Percentiles rank a stretch among this genome's conserved stretches.
Conservation (phyloP, 441 rosid species). For the Euphorbia corollata region DNA sequence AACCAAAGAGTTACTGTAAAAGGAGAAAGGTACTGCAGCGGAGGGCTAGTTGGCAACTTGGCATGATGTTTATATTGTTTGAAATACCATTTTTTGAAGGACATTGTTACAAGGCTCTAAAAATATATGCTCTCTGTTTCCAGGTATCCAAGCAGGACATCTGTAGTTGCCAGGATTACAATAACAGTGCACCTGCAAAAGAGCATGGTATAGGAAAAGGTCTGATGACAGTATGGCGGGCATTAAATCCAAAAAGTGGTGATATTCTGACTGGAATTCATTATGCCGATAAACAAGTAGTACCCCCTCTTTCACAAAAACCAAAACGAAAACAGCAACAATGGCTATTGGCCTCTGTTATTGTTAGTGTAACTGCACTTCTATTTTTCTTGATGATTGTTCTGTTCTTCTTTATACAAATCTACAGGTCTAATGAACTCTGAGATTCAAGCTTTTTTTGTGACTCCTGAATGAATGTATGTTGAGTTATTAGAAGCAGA, state of each 20-base stretch:
- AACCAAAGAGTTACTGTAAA: constrained; percentile 34
- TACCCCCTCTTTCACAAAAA: constrained; percentile 26
- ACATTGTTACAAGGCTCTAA: constrained; percentile 12
- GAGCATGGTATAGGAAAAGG: constrained; percentile 95
- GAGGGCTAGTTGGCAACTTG: constrained; percentile 9
- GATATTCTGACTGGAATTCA: constrained; percentile 45
- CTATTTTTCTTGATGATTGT: constrained; percentile 8
- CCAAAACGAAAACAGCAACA: constrained; percentile 33
- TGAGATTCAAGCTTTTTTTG: constrained; percentile 11
- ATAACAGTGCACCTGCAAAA: constrained; percentile 29
- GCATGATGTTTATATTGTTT: constrained; percentile 8
- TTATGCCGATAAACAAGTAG: constrained; percentile 25
- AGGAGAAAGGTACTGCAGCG: constrained; percentile 59
- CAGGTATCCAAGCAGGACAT: constrained; percentile 31
- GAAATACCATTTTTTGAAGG: neutral
- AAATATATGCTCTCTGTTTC: constrained; percentile 14
- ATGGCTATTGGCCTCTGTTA: constrained; percentile 35
- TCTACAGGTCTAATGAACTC: constrained; percentile 6
- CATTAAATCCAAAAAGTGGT: constrained; percentile 55
- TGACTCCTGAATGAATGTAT: constrained; percentile 17
- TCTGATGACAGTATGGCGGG: constrained; percentile 83
- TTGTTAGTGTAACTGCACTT: constrained; percentile 35
- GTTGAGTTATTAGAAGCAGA: constrained; percentile 44
- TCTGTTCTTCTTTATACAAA: constrained; percentile 7
- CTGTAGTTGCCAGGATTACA: constrained; percentile 21